Evolutionary conservation across 345 rosid genomes (phyloP).

Genomic region (Citrus maxima): DNA sequence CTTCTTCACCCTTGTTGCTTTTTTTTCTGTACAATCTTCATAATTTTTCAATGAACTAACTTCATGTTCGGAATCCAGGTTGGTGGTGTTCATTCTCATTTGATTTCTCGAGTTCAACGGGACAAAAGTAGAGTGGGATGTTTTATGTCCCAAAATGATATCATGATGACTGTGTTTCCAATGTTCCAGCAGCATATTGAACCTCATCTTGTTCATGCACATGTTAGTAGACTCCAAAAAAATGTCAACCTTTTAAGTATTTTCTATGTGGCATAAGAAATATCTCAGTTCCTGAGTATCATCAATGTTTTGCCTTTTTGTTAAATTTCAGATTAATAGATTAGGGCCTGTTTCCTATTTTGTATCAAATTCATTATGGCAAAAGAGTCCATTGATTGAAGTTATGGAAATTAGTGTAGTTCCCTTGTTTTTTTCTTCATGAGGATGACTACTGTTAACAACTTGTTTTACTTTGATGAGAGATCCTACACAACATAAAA

Average conservation of each 20-base stretch:
- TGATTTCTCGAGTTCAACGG: conserved; percentile 96
- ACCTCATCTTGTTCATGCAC: conserved; percentile 99
- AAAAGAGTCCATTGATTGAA: background rate
- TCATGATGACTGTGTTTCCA: conserved; percentile 97
- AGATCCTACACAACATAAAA: background rate
- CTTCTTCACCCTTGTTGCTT: conserved; percentile 13
- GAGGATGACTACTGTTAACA: background rate
- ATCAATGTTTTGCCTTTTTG: background rate
- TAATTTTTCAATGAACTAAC: conserved; percentile 3
- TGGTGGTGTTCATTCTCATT: conserved; percentile 99
- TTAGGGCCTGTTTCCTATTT: background rate
- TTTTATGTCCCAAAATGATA: conserved; percentile 95
- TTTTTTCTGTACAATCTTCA: conserved; percentile 12
- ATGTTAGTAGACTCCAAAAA: conserved; percentile 56
- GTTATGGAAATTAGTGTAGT: background rate
- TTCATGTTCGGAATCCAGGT: conserved; percentile 52
- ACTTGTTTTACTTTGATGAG: background rate
- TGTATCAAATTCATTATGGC: background rate
- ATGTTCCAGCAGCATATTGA: conserved; percentile 98
- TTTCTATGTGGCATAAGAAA: background rate
- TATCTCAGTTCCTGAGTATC: background rate
- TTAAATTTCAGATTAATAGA: background rate
- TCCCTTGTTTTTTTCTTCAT: background rate
- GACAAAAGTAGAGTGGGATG: conserved; percentile 91
- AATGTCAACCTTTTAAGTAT: background rate